Percentiles rank a stretch among this genome's conserved stretches.
These are phyloP conservation scores for Amanita subjunquillea DNA, from an alignment of 768 basidiomycete genomes.

Conservation along the genomic window DNA sequence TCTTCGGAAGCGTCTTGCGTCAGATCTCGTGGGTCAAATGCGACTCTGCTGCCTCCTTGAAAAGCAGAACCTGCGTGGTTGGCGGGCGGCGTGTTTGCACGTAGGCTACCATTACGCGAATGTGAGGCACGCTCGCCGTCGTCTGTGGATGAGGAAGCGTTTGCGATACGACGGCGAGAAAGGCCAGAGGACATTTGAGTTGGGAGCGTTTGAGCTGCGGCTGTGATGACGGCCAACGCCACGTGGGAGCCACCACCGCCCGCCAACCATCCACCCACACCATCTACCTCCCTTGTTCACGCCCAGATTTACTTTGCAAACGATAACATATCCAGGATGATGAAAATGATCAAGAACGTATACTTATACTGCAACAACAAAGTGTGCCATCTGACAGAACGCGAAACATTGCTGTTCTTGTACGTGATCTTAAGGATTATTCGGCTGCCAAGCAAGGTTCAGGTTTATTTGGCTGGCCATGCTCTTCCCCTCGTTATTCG, in stretches of 20 bases:
- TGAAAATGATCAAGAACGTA: too few species aligned
- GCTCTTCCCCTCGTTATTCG: too few species aligned
- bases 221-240: not conserved
- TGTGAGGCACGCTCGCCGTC: not conserved
- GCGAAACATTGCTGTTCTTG: too few species aligned
- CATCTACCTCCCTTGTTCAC: too few species aligned
- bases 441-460: too few species aligned
- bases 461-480: too few species aligned
- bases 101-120: not conserved
- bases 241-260: not conserved
- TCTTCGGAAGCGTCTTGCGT: slow-evolving; percentile 58
- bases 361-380: too few species aligned
- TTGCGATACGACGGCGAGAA: slow-evolving; percentile 1
- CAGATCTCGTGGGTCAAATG: slow-evolving; percentile 88
- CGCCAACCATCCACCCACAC: too few species aligned
- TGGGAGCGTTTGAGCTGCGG: not conserved
- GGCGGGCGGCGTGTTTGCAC: not conserved
- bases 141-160: not conserved
- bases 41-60: slow-evolving; percentile 80
- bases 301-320: too few species aligned
- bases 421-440: too few species aligned
- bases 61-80: slow-evolving; percentile 69
- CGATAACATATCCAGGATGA: too few species aligned
- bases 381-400: too few species aligned
- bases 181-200: slow-evolving; percentile 2